Percentiles rank a stretch among this genome's conserved stretches.
Evolutionary conservation across 2,329 filamentous ascomycete species (phyloP).

Genomic region (Tolypocladium capitatum): DNA sequence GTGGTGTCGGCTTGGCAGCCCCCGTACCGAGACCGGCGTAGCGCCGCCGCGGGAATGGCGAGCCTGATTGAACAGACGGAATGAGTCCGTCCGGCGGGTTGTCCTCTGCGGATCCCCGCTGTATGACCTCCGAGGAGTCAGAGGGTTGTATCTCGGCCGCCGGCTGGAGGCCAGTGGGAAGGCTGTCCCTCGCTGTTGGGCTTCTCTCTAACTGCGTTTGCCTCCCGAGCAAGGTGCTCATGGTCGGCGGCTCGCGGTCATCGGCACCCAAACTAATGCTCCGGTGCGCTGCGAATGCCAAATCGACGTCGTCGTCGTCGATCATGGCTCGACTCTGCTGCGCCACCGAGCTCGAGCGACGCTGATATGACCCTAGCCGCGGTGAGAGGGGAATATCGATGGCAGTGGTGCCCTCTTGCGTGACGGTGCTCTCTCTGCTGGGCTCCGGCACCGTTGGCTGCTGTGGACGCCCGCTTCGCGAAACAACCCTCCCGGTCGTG

Average conservation of each 20-base stretch:
- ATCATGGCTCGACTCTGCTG: slow-evolving; percentile 43
- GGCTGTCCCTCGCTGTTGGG: slow-evolving; percentile 9
- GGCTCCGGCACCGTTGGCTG: slow-evolving; percentile 15
- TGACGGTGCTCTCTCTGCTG: slow-evolving; percentile 25
- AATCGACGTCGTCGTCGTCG: slow-evolving; percentile 48
- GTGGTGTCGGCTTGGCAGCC: slow-evolving; percentile 24
- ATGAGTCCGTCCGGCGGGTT: slow-evolving; percentile 33
- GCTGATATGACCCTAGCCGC: slow-evolving; percentile 38
- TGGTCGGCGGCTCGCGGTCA: slow-evolving; percentile 48
- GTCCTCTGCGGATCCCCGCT: slow-evolving; percentile 30
- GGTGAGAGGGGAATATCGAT: slow-evolving; percentile 66
- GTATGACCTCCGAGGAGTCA: slow-evolving; percentile 25
- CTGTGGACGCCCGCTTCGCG: slow-evolving; percentile 14
- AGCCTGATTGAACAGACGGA: slow-evolving; percentile 23
- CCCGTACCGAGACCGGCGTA: slow-evolving; percentile 28
- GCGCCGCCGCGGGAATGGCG: slow-evolving; percentile 31
- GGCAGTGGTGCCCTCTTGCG: slow-evolving; percentile 44
- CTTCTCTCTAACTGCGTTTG: slow-evolving; percentile 23
- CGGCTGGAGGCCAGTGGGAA: slow-evolving; percentile 22
- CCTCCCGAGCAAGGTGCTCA: slow-evolving; percentile 47
- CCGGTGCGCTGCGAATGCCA: slow-evolving; percentile 46
- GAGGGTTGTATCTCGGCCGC: slow-evolving; percentile 27
- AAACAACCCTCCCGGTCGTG: slow-evolving; percentile 15
- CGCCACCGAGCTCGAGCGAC: slow-evolving; percentile 57
- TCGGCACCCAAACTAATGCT: slow-evolving; percentile 56